Evolutionary conservation across 108 stramenopile genomes (phyloP).

Genomic region (Craspedostauros australis): DNA sequence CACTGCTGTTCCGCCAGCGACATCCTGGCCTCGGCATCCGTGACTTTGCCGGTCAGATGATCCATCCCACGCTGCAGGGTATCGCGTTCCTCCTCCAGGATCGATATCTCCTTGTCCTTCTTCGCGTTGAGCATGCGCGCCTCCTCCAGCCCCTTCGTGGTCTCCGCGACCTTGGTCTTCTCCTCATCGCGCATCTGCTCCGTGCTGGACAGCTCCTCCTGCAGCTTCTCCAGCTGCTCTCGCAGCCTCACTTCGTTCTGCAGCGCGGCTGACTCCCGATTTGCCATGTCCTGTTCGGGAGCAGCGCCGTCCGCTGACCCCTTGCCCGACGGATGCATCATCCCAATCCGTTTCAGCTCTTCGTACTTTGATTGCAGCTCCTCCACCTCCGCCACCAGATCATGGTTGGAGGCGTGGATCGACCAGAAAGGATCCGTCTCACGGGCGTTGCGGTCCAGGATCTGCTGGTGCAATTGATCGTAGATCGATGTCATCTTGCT

Average conservation of each 20-base stretch:
- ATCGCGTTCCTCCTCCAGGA: constrained; percentile 36
- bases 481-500: too few species aligned
- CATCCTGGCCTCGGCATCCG: constrained; percentile 51
- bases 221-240: constrained; percentile 69
- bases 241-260: constrained; percentile 43
- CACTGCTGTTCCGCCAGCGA: constrained; percentile 79
- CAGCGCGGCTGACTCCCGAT: constrained; percentile 22
- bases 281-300: neutral
- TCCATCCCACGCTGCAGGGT: constrained; percentile 42
- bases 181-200: constrained; percentile 38
- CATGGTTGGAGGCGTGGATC: constrained; percentile 59
- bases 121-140: constrained; percentile 34
- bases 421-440: constrained; percentile 72
- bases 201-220: constrained; percentile 52
- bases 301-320: neutral
- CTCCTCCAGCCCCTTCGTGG: constrained; percentile 35
- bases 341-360: constrained; percentile 40
- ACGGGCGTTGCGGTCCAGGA: constrained; percentile 51
- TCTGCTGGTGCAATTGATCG: too few species aligned
- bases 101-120: constrained; percentile 47
- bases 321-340: constrained; percentile 18
- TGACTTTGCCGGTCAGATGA: constrained; percentile 51
- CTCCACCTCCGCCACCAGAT: constrained; percentile 53
- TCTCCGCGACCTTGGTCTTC: constrained; percentile 27
- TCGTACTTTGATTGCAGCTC: constrained; percentile 58